phyloP scores from a whole-genome alignment of 345 rosid genomes.

The Lepidium africanum region DNA sequence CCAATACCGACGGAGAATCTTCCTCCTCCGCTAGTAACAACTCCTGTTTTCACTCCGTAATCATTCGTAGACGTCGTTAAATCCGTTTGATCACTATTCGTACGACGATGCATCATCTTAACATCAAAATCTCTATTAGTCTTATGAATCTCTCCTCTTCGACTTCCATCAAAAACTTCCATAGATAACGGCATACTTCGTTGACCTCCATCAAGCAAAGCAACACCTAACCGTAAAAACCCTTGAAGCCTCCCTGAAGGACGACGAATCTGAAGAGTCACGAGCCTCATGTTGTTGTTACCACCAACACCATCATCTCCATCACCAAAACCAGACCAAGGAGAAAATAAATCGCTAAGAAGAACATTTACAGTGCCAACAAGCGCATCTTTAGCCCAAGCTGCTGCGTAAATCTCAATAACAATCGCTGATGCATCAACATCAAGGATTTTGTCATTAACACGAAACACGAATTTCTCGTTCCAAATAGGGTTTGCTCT shows the following conservation, averaged over 20 bases:
- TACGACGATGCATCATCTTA: constrained; percentile 38
- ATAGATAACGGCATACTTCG: constrained; percentile 76
- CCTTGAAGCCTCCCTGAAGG: constrained; percentile 94
- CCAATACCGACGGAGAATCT: constrained; percentile 15
- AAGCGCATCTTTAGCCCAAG: constrained; percentile 76
- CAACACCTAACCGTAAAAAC: constrained; percentile 60
- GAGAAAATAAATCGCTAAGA: constrained; percentile 42
- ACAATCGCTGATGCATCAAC: constrained; percentile 50
- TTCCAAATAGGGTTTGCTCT: constrained; percentile 75
- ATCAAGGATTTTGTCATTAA: constrained; percentile 53
- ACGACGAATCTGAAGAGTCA: constrained; percentile 57
- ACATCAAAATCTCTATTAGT: not conserved
- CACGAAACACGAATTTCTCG: constrained; percentile 74
- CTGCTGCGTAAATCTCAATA: constrained; percentile 77
- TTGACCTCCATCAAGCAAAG: constrained; percentile 57
- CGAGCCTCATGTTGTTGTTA: constrained; percentile 32
- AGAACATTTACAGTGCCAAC: constrained; percentile 63
- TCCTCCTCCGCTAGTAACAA: constrained; percentile 8
- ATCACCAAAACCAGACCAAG: constrained; percentile 24
- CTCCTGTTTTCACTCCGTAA: constrained; percentile 26
- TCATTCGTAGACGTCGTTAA: constrained; percentile 29
- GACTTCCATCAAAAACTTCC: constrained; percentile 24
- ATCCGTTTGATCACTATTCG: constrained; percentile 62
- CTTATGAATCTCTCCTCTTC: not conserved
- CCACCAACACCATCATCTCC: constrained; percentile 12